Evolutionary conservation across 257 asterid species (phyloP).

Genomic region (Forsythia viridissima): DNA sequence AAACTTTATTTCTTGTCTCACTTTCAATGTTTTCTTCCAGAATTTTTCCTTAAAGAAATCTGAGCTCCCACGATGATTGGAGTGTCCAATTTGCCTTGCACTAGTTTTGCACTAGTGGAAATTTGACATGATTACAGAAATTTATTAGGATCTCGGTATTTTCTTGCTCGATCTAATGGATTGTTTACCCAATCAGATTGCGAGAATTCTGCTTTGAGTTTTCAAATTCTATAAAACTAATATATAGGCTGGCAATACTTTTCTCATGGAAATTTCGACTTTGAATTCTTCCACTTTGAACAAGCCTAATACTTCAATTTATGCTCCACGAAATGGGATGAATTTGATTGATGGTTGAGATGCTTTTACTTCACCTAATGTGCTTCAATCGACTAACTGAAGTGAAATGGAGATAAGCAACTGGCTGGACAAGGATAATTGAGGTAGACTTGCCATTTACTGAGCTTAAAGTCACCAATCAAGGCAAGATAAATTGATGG

Average conservation of each 20-base stretch:
- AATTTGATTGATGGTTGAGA: constrained; percentile 35
- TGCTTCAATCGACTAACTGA: constrained; percentile 29
- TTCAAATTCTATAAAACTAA: constrained; percentile 34
- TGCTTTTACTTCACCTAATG: constrained; percentile 29
- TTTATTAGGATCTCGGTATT: constrained; percentile 32
- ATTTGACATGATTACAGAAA: constrained; percentile 36
- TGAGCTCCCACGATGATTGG: no score
- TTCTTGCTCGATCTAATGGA: constrained; percentile 31
- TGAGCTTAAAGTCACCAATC: no score
- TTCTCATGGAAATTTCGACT: constrained; percentile 38
- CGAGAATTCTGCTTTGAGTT: constrained; percentile 26
- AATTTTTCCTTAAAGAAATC: no score
- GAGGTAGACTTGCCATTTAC: no score
- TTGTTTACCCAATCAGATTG: constrained; percentile 32
- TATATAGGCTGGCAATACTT: constrained; percentile 25
- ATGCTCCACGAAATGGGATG: constrained; percentile 36
- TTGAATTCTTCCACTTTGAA: constrained; percentile 32
- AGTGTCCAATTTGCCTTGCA: no score
- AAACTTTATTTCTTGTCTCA: no score
- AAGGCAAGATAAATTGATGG: no score
- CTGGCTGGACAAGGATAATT: no score
- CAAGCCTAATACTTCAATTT: constrained; percentile 32
- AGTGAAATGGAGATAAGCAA: no score
- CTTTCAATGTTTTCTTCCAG: no score
- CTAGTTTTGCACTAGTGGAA: constrained; percentile 18